These are phyloP conservation scores for Skeletonema grethae DNA, from an alignment of 108 stramenopile genomes.

Conservation along the genomic window DNA sequence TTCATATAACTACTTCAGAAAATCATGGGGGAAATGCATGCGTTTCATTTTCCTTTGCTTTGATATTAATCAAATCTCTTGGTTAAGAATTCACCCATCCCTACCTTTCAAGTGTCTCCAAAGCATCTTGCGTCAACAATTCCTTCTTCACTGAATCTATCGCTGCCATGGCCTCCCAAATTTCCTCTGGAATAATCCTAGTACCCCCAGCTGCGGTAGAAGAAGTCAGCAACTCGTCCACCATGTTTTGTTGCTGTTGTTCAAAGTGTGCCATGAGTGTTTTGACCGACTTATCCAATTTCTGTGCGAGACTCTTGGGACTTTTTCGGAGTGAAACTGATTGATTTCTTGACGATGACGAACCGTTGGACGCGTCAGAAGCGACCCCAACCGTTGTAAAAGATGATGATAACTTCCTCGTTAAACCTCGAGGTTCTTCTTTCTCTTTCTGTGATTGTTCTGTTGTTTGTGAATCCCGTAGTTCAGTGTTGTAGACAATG, in stretches of 20 bases:
- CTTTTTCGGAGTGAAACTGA: conserved; percentile 14
- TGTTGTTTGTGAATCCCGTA: background rate
- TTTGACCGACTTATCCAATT: conserved; percentile 35
- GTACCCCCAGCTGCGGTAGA: background rate
- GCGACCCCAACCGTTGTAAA: background rate
- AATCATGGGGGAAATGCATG: background rate
- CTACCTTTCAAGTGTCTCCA: conserved; percentile 11
- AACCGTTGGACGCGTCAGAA: background rate
- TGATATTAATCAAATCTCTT: background rate
- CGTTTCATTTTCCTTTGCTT: background rate
- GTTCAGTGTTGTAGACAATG: background rate
- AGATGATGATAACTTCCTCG: background rate
- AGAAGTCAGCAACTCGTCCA: background rate
- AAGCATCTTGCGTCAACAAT: conserved; percentile 39
- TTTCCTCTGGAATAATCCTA: conserved; percentile 45
- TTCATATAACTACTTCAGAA: conserved; percentile 6
- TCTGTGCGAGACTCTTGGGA: conserved; percentile 20
- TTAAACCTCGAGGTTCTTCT: background rate
- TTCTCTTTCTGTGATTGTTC: background rate
- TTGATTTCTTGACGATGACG: conserved; percentile 6
- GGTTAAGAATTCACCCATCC: background rate
- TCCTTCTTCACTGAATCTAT: conserved; percentile 67
- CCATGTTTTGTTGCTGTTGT: conserved; percentile 3
- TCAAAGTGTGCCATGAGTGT: conserved; percentile 44
- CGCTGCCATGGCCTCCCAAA: conserved; percentile 75